Conservation (phyloP, 495 filamentous ascomycete species). For the Aspergillus coremiiformis region DNA sequence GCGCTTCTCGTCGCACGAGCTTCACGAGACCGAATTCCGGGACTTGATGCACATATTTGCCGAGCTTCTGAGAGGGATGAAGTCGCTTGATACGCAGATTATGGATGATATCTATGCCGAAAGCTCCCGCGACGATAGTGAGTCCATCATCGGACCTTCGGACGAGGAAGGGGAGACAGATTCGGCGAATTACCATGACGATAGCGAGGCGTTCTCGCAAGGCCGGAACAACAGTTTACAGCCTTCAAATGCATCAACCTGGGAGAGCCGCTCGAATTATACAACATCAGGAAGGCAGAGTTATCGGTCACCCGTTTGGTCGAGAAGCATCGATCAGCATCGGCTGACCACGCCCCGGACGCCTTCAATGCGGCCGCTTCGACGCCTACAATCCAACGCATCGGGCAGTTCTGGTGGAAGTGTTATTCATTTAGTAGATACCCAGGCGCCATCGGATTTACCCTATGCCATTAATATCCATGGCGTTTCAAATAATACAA, state of each 20-base stretch:
- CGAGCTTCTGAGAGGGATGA: conserved; percentile 71
- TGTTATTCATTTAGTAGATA: conserved; percentile 40
- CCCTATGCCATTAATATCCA: conserved; percentile 36
- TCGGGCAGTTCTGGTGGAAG: conserved; percentile 38
- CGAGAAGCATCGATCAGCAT: not conserved
- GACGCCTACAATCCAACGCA: conserved; percentile 28
- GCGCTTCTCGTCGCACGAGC: conserved; percentile 59
- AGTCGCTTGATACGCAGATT: conserved; percentile 45
- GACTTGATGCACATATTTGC: conserved; percentile 81
- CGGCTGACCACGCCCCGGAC: conserved; percentile 16
- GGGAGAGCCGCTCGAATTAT: conserved; percentile 28
- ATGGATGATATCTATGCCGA: conserved; percentile 34
- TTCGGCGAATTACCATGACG: conserved; percentile 24
- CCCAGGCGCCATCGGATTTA: conserved; percentile 31
- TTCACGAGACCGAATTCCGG: conserved; percentile 66
- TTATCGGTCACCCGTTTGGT: conserved; percentile 2
- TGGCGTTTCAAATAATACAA: conserved; percentile 14
- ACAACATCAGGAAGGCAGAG: conserved; percentile 25
- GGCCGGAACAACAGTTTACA: conserved; percentile 27
- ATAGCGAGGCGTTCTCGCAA: conserved; percentile 13
- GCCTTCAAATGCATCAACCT: conserved; percentile 26
- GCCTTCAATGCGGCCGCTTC: conserved; percentile 33
- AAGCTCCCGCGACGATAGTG: conserved; percentile 27
- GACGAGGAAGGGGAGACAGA: conserved; percentile 44
- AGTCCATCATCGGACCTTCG: conserved; percentile 37